Evolutionary conservation across 2,329 filamentous ascomycete species (phyloP), one percentile per base, ranked within the genome.

Genomic region (Colletotrichum sp.): DNA sequence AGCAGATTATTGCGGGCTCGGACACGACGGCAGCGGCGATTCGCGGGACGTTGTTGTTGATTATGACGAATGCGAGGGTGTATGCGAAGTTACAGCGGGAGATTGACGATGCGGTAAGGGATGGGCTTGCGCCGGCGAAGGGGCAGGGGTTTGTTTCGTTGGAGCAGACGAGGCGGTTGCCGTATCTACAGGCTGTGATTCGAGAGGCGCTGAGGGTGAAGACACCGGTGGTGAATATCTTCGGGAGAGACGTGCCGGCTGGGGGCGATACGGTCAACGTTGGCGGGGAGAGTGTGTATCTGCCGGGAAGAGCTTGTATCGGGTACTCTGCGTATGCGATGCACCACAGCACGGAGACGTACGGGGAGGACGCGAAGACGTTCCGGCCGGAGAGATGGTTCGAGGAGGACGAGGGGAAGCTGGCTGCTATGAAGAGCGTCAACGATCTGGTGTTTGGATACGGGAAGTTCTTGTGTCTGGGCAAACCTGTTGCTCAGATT

Each of bases 251-350:
- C n/a, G 78, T 80, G 3, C 78, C 81, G 1, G 28, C 66, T 4
- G 78, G 74, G 6, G 82, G 81, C 2, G 75, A 77, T 12, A 70
- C 60, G 2, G 60, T 77, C 1, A 72, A 72, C 1, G 57, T 79
- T 0, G 69, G 73, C 6, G 72, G 83, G 4, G 76, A 79, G 32
- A 79, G 77, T 0, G 64, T 80, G n/a, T 79, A 75, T 57, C 70
- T 93, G 6, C 89, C 89, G 0, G 90, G 88, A 3, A 90, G 90
- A 3, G 90, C 90, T 2, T 90, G 91, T 71, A 88, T 93, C 3
- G 91, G 91, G 9, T 91, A 89, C 81, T 92, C 89, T 76, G 87
- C 91, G 0, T 93, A 89, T 88, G 90, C 92, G 1, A 83, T 94
- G n/a, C 91, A 93, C 78, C 88, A 89, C 0, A 85, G 89, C 10